Conservation (phyloP, 495 filamentous ascomycete species). For the Hypoxylon lienhwacheense region DNA sequence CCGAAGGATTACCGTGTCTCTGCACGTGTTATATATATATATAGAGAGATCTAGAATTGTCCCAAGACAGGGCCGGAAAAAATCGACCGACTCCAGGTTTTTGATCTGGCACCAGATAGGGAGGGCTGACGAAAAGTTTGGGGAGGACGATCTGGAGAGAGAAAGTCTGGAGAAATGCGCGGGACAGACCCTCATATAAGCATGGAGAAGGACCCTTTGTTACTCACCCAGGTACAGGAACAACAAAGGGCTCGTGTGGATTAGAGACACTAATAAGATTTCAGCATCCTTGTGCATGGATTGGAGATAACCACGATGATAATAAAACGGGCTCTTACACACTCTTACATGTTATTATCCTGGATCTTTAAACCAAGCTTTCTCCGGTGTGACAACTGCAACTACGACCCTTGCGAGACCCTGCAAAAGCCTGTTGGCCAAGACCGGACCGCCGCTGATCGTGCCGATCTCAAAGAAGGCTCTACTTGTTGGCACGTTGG, state of each 20-base stretch:
- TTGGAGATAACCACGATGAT: slow-evolving; percentile 11
- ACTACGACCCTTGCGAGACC: slow-evolving; percentile 23
- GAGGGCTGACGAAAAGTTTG: slow-evolving; percentile 19
- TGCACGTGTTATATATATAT: not conserved
- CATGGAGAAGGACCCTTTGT: slow-evolving; percentile 19
- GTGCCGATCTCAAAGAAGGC: slow-evolving; percentile 23
- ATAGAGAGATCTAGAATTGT: not conserved
- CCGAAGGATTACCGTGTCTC: slow-evolving; percentile 2
- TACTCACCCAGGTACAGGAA: slow-evolving; percentile 20
- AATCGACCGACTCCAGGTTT: slow-evolving; percentile 28
- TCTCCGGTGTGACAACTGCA: slow-evolving; percentile 20
- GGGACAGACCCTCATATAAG: slow-evolving; percentile 31
- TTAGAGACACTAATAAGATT: slow-evolving; percentile 1
- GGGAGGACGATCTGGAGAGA: slow-evolving; percentile 26
- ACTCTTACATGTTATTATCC: slow-evolving; percentile 6
- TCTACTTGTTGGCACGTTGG: slow-evolving; percentile 14
- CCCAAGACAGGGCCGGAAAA: slow-evolving; percentile 11
- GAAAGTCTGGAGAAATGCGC: slow-evolving; percentile 33
- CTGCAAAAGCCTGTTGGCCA: slow-evolving; percentile 18
- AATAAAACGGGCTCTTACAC: slow-evolving; percentile 10
- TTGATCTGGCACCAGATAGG: slow-evolving; percentile 28
- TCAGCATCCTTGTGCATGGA: slow-evolving; percentile 1
- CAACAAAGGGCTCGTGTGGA: slow-evolving; percentile 18
- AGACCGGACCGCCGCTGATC: slow-evolving; percentile 26
- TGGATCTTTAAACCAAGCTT: slow-evolving; percentile 34